phyloP scores from a whole-genome alignment of 257 asterid genomes.

The Fraxinus anomala region DNA sequence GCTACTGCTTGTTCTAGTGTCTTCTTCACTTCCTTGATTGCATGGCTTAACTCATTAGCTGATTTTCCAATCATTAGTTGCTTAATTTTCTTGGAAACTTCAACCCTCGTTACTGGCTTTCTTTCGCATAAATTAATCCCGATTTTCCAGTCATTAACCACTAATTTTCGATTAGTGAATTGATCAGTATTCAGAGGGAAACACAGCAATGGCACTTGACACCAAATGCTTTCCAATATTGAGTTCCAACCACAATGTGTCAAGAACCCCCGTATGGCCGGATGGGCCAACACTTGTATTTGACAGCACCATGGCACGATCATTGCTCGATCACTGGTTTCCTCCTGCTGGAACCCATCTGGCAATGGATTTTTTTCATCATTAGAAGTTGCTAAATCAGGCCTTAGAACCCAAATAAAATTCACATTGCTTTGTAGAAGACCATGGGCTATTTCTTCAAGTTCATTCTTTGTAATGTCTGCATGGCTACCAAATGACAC shows the following conservation, averaged over 20 bases:
- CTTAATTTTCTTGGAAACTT: conserved; percentile 37
- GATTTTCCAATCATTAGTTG: conserved; percentile 30
- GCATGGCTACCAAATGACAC: conserved; percentile 57
- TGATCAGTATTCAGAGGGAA: conserved; percentile 53
- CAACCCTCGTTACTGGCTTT: conserved; percentile 17
- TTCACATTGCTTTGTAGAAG: conserved; percentile 32
- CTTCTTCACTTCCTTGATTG: conserved; percentile 33
- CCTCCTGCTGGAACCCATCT: conserved; percentile 14
- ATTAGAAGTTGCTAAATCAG: conserved; percentile 41
- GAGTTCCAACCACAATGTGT: conserved; percentile 60
- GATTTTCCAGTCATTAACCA: conserved; percentile 50
- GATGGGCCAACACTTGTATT: conserved; percentile 36
- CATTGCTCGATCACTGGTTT: conserved; percentile 29
- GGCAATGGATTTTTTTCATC: conserved; percentile 37
- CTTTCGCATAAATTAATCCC: conserved; percentile 43
- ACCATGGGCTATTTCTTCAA: conserved; percentile 46
- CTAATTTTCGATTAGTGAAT: conserved; percentile 46
- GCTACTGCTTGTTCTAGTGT: conserved; percentile 31
- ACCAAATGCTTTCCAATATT: conserved; percentile 44
- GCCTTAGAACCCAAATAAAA: conserved; percentile 49
- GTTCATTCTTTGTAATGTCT: conserved; percentile 32
- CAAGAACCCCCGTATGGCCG: conserved; percentile 42
- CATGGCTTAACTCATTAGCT: conserved; percentile 26
- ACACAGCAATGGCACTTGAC: conserved; percentile 46
- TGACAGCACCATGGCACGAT: conserved; percentile 48